A percentile compares a stretch with the other conserved stretches of the same genome.
These are phyloP conservation scores for Coemansia sp. DNA, from an alignment of 192 early-diverging fungal genomes.

Conservation along the genomic window DNA sequence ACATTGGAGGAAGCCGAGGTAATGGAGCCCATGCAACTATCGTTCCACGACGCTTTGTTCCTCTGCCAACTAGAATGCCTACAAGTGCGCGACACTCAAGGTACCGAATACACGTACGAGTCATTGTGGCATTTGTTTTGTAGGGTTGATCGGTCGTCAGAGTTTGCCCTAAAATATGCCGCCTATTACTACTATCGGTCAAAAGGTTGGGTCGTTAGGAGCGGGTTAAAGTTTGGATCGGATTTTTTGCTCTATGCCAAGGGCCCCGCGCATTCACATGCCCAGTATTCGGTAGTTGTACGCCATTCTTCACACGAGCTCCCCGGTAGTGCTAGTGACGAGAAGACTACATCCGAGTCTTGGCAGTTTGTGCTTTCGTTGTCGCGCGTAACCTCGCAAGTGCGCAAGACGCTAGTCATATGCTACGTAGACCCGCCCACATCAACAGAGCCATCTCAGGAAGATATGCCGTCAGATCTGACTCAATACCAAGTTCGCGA, in stretches of 20 bases:
- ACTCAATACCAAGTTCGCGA: slow-evolving; percentile 31
- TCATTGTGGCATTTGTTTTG: slow-evolving; percentile 28
- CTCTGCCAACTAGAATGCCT: slow-evolving; percentile 64
- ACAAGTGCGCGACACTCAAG: slow-evolving; percentile 37
- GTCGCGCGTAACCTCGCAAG: slow-evolving; percentile 43
- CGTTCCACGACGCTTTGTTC: slow-evolving; percentile 75
- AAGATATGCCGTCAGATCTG: slow-evolving; percentile 19
- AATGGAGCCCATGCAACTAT: slow-evolving; percentile 71
- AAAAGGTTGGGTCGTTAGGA: slow-evolving; percentile 80
- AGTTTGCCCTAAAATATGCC: slow-evolving; percentile 69
- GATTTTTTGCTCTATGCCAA: slow-evolving; percentile 64
- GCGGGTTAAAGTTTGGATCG: slow-evolving; percentile 83
- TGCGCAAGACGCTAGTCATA: slow-evolving; percentile 39
- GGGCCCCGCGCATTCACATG: slow-evolving; percentile 39
- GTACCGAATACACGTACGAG: not conserved
- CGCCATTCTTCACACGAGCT: slow-evolving; percentile 2
- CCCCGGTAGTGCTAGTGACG: not conserved
- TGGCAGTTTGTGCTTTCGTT: slow-evolving; percentile 50
- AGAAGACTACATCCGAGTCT: slow-evolving; percentile 2
- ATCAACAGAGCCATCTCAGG: not conserved
- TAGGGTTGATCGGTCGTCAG: slow-evolving; percentile 20
- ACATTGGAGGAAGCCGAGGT: slow-evolving; percentile 10
- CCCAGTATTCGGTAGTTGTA: slow-evolving; percentile 43
- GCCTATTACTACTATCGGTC: slow-evolving; percentile 84
- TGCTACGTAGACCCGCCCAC: slow-evolving; percentile 41